Conservation (phyloP, 768 basidiomycete genomes). For the Psilocybe subaeruginosa region DNA sequence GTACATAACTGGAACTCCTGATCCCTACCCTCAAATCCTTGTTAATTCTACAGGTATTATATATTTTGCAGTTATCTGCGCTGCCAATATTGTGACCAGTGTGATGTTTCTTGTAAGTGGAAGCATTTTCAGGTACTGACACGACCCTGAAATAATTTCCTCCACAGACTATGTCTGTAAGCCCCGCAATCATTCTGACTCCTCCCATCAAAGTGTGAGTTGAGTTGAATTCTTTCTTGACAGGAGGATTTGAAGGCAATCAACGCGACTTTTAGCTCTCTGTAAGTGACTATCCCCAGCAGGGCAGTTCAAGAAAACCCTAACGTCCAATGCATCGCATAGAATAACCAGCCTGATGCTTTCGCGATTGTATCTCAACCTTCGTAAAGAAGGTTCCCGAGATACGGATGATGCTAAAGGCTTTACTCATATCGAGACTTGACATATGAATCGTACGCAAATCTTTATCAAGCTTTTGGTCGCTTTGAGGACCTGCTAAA, state of each 20-base stretch:
- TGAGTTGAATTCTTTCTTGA: neutral
- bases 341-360: constrained; percentile 5
- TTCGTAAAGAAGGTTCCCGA: neutral
- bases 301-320: neutral
- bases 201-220: too few species aligned
- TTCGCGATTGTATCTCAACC: neutral
- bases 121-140: neutral
- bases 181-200: neutral
- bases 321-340: neutral
- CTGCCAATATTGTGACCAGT: constrained; percentile 3
- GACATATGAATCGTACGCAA: constrained; percentile 2
- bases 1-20: neutral
- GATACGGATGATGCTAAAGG: neutral
- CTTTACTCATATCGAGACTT: neutral
- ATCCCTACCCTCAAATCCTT: neutral
- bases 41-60: neutral
- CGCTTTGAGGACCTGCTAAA: neutral
- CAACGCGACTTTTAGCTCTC: constrained; percentile 2
- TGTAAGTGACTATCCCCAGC: neutral
- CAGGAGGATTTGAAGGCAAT: neutral
- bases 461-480: too few species aligned
- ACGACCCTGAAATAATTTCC: neutral
- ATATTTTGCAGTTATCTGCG: constrained; percentile 9
- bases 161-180: neutral
- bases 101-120: constrained; percentile 9